Percentiles rank a stretch among this genome's conserved stretches.
These are phyloP conservation scores for Rhodomyrtus tomentosa DNA, from an alignment of 345 rosid species.

Conservation along the genomic window DNA sequence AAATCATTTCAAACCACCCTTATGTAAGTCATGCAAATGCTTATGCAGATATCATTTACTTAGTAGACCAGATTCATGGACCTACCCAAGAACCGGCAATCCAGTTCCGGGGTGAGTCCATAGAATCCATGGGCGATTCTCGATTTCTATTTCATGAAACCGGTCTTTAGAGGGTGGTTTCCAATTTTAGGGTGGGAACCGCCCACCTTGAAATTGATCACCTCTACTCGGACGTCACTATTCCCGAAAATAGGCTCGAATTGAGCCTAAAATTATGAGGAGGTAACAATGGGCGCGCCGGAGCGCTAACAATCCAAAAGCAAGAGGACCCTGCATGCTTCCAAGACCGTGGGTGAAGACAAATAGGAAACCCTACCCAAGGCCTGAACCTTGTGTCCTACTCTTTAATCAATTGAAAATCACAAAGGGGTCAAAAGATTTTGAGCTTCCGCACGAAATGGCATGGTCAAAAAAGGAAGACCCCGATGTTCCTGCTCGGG, in stretches of 20 bases:
- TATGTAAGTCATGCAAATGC: too few species aligned
- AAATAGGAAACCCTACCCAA: neutral
- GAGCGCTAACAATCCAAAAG: too few species aligned
- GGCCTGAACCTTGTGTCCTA: neutral
- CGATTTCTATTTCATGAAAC: too few species aligned
- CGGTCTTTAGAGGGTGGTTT: too few species aligned
- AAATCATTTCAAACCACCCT: neutral
- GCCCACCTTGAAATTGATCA: too few species aligned
- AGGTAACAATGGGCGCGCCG: neutral
- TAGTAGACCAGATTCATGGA: too few species aligned
- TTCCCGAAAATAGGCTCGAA: neutral
- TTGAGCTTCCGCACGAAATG: neutral
- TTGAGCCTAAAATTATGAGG: neutral
- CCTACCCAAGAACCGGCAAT: too few species aligned
- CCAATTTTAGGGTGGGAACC: too few species aligned
- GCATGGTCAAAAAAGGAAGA: neutral
- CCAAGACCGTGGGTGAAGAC: neutral
- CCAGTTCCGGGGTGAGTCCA: too few species aligned
- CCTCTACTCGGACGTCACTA: too few species aligned
- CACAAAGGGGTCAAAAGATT: neutral
- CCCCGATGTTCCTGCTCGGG: neutral
- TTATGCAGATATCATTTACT: too few species aligned
- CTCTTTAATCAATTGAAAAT: neutral
- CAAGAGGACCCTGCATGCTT: neutral
- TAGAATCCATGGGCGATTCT: too few species aligned